Base-by-base conservation (phyloP, 495 filamentous ascomycete species). In the Ascodesmis nigricans region DNA sequence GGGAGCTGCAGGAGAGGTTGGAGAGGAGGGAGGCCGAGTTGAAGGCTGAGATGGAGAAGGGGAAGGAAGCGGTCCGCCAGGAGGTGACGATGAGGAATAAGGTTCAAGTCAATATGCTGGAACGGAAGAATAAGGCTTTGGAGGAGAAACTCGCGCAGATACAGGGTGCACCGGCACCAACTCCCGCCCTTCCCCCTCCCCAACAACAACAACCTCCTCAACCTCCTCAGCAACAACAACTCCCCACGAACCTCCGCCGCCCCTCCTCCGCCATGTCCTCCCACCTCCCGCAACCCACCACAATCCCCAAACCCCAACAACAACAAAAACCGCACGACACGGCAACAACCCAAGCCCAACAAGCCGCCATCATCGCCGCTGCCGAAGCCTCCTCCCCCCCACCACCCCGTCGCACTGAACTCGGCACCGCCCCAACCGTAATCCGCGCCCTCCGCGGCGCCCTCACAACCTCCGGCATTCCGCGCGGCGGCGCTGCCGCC, bases 71-170 rank as follows among this genome's bases (percentile, higher is more conserved):
- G 24, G 45, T 58, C 5, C 66, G 65, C 38, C 57, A 67, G 40
- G 55, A 83, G 27, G 63, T 67, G 16, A 69, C 71, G 37, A 63
- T 77, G 34, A 67, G 70, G 22, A 53, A 68, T 11, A 67, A 67
- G 48, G 71, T 87, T 40, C 61, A 77, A 33, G 55, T 84, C 27
- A 91, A 78, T 49, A 79, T 91, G 71, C 62, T 71, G 5, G 76
- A 87, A 40, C 73, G 71, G 35, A 71, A 73, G 47, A 54, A 55
- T 39, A 72, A 65, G 48, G 58, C 54, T 14, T 62, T 71, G 0
- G 60, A 63, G 35, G 75, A 70, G 9, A 91, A 84, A 58, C 42
- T 90, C 15, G 67, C 74, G 6, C 65, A 80, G 9, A 75, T 93
- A 7, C 63, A 78, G 39, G 74, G 67, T 31, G 81, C 29, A 13